Conservation (phyloP, 768 basidiomycete genomes). For the Filobasidium wieringae region DNA sequence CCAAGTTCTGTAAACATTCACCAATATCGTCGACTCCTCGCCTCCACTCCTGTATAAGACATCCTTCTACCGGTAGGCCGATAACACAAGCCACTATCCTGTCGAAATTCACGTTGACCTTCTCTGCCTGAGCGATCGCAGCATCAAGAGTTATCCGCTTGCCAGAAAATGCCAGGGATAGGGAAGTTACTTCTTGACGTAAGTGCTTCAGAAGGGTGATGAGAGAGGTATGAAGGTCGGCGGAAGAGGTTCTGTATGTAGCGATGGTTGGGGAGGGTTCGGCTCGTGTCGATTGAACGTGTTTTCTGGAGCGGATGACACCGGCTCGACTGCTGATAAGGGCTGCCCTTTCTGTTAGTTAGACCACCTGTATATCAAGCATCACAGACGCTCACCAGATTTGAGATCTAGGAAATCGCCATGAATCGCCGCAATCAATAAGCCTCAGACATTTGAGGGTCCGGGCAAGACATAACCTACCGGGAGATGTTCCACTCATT, state of each 20-base stretch:
- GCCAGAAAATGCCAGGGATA: conserved; percentile 13
- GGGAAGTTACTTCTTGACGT: conserved; percentile 10
- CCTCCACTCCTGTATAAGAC: conserved; percentile 9
- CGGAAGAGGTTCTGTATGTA: not conserved
- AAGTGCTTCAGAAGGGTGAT: conserved; percentile 12
- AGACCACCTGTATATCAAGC: too few species aligned
- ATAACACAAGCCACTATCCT: conserved; percentile 7
- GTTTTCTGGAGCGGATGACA: not conserved
- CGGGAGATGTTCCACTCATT: too few species aligned
- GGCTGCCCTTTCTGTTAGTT: too few species aligned
- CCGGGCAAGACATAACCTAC: too few species aligned
- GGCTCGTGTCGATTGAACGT: not conserved
- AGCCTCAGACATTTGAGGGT: too few species aligned
- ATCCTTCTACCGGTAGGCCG: not conserved
- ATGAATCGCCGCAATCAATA: too few species aligned
- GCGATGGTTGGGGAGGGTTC: not conserved
- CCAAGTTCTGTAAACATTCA: not conserved
- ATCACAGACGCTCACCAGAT: too few species aligned
- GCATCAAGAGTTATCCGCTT: conserved; percentile 4
- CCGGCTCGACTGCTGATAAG: not conserved
- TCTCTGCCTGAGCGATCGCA: not conserved
- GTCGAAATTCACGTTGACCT: conserved; percentile 1
- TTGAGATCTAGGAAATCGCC: too few species aligned
- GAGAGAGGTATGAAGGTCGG: conserved; percentile 1
- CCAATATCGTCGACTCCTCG: conserved; percentile 2